phyloP scores from a whole-genome alignment of 768 basidiomycete genomes.

The Thelephora ganbajun region DNA sequence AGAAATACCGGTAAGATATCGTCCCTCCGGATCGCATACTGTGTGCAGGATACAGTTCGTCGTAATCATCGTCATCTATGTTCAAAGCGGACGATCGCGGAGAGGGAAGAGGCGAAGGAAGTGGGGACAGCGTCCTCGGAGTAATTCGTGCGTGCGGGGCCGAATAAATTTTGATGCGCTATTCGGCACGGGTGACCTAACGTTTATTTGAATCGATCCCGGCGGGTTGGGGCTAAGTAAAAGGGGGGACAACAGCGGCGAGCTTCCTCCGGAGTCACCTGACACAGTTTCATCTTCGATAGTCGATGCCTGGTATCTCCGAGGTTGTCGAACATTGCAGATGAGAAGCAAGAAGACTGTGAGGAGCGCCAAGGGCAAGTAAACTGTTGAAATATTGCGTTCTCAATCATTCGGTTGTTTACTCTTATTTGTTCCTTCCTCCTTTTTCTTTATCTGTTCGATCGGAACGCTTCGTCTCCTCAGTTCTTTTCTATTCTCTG shows the following conservation, averaged over 20 bases:
- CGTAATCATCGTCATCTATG: slow-evolving; percentile 35
- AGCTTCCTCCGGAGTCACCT: slow-evolving; percentile 4
- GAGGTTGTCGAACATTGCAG: slow-evolving; percentile 23
- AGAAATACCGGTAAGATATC: slow-evolving; percentile 6
- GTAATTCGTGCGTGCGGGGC: not conserved
- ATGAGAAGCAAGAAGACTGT: slow-evolving; percentile 34
- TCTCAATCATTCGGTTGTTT: too few species aligned
- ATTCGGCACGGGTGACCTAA: not conserved
- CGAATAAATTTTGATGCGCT: not conserved
- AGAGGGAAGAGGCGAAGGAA: slow-evolving; percentile 20
- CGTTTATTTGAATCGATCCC: slow-evolving; percentile 7
- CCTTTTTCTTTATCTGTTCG: too few species aligned
- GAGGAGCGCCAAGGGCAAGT: slow-evolving; percentile 45
- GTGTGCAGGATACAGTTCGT: slow-evolving; percentile 34
- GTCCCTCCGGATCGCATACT: slow-evolving; percentile 29
- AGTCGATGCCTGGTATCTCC: not conserved
- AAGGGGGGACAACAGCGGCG: slow-evolving; percentile 3
- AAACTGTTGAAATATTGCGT: slow-evolving; percentile 26
- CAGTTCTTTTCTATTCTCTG: too few species aligned
- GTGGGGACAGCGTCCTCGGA: slow-evolving; percentile 4
- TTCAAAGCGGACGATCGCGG: slow-evolving; percentile 20
- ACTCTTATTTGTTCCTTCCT: too few species aligned
- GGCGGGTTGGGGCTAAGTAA: slow-evolving; percentile 5
- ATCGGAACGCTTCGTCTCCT: too few species aligned
- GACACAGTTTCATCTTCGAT: too few species aligned